Base-by-base conservation (phyloP, 805 yeast species). In the Pichia californica region DNA sequence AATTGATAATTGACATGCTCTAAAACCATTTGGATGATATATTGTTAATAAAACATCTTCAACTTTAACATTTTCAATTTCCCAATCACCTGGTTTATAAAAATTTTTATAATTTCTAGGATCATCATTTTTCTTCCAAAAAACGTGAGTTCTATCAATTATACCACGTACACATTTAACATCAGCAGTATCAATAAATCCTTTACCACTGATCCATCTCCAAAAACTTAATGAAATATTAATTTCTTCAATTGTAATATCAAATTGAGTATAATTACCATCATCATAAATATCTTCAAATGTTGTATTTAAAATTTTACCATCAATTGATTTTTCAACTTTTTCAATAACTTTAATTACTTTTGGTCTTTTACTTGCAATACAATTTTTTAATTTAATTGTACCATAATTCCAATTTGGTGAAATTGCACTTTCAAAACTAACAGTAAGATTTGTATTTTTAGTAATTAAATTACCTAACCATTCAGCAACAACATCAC, bases 201-300 rank as follows among this genome's bases (percentile, higher is more conserved):
- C 99, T 41, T 74, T 74, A 0, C 98, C 98, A 53, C 85, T 82
- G 41, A 93, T 67, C 94, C 97, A 93, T 55, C 88, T 87, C 41
- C 76, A 70, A 52, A 93, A 77, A 11, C 94, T 84, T 15, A 93
- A 65, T 1, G 95, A 80, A 0, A 93, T 76, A 41, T 82, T 81
- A 11, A 89, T 81, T 52, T 83, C 84, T 46, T 91, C 96, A 14
- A 93, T 83, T 0, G 95, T 86, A 31, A 93, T 61, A 61, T 93
- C 99, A 60, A 83, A 93, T 60, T 93, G 99, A 0, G 99, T 91
- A 63, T 89, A 93, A 63, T 93, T 93, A 1, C 97, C 98, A 58
- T 88, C 95, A 53, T 84, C 96, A 43, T 66, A 69, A 30, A 46
- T 35, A 10, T 49, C 52, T 18, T 54, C 61, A 21, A 30, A 34